Conservation (phyloP, 805 yeast genomes). For the Wickerhamiella vanderwaltii region DNA sequence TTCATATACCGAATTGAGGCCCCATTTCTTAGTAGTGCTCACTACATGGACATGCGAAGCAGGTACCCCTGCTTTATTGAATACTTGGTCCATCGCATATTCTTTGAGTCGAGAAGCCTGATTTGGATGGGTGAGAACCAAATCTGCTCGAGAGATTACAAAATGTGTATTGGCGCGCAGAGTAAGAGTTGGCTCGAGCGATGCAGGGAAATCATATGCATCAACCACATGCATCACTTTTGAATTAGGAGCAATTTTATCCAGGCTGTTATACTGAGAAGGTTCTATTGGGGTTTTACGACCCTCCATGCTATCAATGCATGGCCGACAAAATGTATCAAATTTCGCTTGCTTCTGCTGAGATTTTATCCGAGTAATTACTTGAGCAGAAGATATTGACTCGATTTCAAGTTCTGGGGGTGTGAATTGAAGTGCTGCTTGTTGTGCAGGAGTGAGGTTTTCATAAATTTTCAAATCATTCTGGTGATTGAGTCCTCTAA, state of each 20-base stretch:
- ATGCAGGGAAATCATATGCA: conserved; percentile 62
- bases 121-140: conserved; percentile 27
- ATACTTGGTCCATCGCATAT: conserved; percentile 28
- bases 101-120: conserved; percentile 22
- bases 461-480: conserved; percentile 1
- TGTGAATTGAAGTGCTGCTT: conserved; percentile 13
- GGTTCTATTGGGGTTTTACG: conserved; percentile 10
- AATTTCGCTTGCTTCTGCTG: conserved; percentile 11
- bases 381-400: background rate
- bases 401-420: conserved; percentile 6
- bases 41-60: conserved; percentile 35
- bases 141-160: conserved; percentile 34
- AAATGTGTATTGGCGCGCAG: conserved; percentile 24
- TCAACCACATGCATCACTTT: conserved; percentile 47
- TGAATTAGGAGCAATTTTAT: background rate
- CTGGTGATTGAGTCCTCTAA: background rate
- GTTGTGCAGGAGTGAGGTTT: conserved; percentile 15
- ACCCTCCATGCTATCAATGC: conserved; percentile 16
- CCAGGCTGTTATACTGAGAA: conserved; percentile 15
- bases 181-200: conserved; percentile 28
- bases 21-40: conserved; percentile 46
- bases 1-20: conserved; percentile 31
- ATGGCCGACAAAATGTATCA: conserved; percentile 19
- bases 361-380: background rate
- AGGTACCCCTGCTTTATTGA: conserved; percentile 27